phyloP scores from a whole-genome alignment of 2,329 filamentous ascomycete genomes.

The Monosporascus ibericus region DNA sequence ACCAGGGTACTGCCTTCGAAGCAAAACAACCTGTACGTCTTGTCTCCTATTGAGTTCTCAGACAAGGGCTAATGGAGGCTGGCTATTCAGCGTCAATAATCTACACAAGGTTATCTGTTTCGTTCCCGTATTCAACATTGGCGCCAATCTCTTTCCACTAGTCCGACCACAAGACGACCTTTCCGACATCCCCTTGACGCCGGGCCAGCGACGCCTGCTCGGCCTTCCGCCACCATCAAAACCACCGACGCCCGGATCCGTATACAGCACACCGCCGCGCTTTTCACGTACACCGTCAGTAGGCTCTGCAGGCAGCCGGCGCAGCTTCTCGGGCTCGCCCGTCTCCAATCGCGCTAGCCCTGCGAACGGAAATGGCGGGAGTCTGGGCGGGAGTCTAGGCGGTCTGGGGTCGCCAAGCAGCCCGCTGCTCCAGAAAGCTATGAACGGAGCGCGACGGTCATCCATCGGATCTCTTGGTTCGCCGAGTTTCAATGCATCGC shows the following conservation, averaged over 20 bases:
- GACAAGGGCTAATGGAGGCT: too few relatives aligned
- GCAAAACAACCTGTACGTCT: slow-evolving; percentile 4
- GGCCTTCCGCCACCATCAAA: slow-evolving; percentile 65
- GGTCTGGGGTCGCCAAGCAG: slow-evolving; percentile 41
- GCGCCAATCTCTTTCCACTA: slow-evolving; percentile 64
- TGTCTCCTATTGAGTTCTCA: background rate
- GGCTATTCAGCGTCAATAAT: background rate
- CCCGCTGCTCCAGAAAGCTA: slow-evolving; percentile 62
- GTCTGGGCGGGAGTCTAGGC: slow-evolving; percentile 23
- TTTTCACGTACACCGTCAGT: slow-evolving; percentile 71
- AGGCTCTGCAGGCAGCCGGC: slow-evolving; percentile 55
- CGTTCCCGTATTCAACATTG: slow-evolving; percentile 64
- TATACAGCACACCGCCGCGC: slow-evolving; percentile 79
- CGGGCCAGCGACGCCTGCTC: slow-evolving; percentile 78
- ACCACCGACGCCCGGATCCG: slow-evolving; percentile 60
- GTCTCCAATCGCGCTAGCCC: slow-evolving; percentile 51
- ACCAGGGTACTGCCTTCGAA: slow-evolving; percentile 14
- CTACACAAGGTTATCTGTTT: slow-evolving; percentile 33
- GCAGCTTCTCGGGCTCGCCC: slow-evolving; percentile 52
- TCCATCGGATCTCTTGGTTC: slow-evolving; percentile 54
- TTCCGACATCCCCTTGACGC: slow-evolving; percentile 83
- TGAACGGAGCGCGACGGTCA: slow-evolving; percentile 50
- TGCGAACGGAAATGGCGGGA: slow-evolving; percentile 18
- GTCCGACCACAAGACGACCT: slow-evolving; percentile 69
- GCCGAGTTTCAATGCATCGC: slow-evolving; percentile 47